These are phyloP conservation scores for Seminavis robusta DNA, from an alignment of 108 stramenopile species.

Conservation along the genomic window DNA sequence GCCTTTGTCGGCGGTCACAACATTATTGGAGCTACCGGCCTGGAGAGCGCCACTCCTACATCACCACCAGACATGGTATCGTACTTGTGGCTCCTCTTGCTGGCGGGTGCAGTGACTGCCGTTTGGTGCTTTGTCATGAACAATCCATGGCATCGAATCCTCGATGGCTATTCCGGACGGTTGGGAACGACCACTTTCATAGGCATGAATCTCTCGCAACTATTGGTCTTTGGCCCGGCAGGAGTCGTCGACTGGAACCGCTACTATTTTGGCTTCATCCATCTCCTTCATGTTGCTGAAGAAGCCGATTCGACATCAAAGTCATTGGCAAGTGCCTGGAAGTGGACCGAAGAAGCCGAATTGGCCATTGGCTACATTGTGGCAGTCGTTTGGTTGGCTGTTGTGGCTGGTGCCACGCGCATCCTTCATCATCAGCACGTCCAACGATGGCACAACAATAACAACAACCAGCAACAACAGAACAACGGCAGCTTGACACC, in stretches of 20 bases:
- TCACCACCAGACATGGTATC: slow-evolving; percentile 4
- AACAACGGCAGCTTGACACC: neutral
- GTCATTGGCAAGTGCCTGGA: slow-evolving; percentile 16
- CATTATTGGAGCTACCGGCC: slow-evolving; percentile 29
- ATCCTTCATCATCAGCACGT: slow-evolving; percentile 29
- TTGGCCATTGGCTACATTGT: slow-evolving; percentile 36
- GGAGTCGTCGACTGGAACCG: slow-evolving; percentile 49
- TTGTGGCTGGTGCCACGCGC: slow-evolving; percentile 27
- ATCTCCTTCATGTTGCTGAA: slow-evolving; percentile 27
- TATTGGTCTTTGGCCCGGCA: slow-evolving; percentile 20
- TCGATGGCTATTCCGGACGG: slow-evolving; percentile 38
- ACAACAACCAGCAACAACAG: slow-evolving; percentile 1
- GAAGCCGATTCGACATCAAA: slow-evolving; percentile 15
- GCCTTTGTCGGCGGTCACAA: slow-evolving; percentile 50
- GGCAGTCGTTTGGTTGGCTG: slow-evolving; percentile 27
- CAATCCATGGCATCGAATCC: slow-evolving; percentile 16
- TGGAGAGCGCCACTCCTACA: neutral
- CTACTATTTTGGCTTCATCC: slow-evolving; percentile 40
- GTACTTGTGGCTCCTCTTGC: slow-evolving; percentile 34
- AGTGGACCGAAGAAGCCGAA: slow-evolving; percentile 38
- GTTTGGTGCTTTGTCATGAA: slow-evolving; percentile 26
- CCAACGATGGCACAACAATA: slow-evolving; percentile 7
- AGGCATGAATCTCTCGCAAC: slow-evolving; percentile 44
- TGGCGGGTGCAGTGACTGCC: slow-evolving; percentile 19
- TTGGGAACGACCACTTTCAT: slow-evolving; percentile 45